phyloP scores from a whole-genome alignment of 345 rosid genomes.

The Brassica cretica region DNA sequence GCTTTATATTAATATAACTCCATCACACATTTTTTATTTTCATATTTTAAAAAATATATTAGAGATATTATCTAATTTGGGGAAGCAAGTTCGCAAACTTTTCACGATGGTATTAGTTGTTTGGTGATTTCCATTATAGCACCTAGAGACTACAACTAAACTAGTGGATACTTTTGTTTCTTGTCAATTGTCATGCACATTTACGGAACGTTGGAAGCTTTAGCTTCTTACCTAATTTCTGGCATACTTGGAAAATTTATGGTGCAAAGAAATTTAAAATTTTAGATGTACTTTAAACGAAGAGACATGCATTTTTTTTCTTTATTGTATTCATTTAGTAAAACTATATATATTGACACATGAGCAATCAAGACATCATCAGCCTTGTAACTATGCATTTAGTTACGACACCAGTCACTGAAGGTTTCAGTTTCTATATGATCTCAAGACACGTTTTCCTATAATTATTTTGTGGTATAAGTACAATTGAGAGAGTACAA shows the following conservation, averaged over 20 bases:
- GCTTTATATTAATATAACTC: neutral
- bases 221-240: neutral
- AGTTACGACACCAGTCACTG: neutral
- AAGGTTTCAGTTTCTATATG: neutral
- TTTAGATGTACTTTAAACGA: neutral
- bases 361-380: neutral
- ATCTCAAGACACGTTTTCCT: neutral
- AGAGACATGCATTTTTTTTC: neutral
- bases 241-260: neutral
- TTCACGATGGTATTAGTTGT: neutral
- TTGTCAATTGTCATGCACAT: slow-evolving; percentile 11
- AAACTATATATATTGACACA: neutral
- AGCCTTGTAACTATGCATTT: neutral
- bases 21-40: neutral
- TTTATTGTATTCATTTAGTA: neutral
- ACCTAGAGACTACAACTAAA: neutral
- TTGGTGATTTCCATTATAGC: neutral
- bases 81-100: neutral
- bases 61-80: neutral
- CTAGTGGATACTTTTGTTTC: neutral
- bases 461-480: neutral
- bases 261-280: neutral
- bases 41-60: neutral
- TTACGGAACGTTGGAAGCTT: neutral
- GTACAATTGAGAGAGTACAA: neutral